Percentiles rank a stretch among this genome's conserved stretches.
Evolutionary conservation across 108 stramenopile species (phyloP).

Genomic region (Discostella stelligeroides): DNA sequence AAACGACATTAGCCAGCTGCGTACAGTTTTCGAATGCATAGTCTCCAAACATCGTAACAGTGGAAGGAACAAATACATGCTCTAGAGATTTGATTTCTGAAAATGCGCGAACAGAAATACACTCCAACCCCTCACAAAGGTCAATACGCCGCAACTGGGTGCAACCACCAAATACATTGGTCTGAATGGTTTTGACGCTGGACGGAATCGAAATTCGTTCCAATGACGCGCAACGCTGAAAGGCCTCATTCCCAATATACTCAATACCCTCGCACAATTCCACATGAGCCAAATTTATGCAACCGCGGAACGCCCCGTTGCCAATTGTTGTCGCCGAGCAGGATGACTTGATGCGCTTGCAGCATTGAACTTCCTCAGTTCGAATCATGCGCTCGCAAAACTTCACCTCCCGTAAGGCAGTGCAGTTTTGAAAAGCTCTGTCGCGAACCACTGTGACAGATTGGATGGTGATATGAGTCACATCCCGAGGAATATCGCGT

Average conservation of each 20-base stretch:
- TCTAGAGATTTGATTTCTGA: neutral
- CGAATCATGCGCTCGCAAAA: no score
- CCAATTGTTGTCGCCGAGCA: neutral
- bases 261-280: neutral
- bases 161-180: neutral
- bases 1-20: no score
- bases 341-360: neutral
- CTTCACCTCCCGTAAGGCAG: no score
- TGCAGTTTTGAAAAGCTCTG: no score
- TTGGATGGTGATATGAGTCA: no score
- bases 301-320: neutral
- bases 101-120: neutral
- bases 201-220: neutral
- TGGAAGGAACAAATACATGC: neutral
- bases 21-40: no score
- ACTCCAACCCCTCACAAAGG: neutral
- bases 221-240: neutral
- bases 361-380: no score
- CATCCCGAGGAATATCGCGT: no score
- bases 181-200: neutral
- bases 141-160: neutral
- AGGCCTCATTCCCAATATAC: neutral
- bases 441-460: no score
- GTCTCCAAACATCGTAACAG: neutral
- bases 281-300: neutral